Conservation (phyloP, 768 basidiomycete genomes). For the Xerocomellus intermedius region DNA sequence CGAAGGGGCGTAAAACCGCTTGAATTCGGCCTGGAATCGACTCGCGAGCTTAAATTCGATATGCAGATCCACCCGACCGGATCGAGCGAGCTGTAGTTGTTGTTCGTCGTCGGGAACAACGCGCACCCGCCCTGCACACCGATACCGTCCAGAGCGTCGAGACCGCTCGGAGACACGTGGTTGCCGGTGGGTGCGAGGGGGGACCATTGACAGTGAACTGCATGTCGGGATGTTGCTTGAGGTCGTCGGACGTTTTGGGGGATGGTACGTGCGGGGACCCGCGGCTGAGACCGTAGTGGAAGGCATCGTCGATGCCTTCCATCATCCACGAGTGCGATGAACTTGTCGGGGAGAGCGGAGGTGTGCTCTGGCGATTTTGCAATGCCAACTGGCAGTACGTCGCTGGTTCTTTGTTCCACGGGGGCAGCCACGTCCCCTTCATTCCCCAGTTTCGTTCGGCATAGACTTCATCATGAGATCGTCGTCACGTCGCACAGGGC, state of each 20-base stretch:
- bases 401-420: too few species aligned
- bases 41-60: too few species aligned
- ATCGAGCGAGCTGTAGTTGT: slow-evolving; percentile 64
- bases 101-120: slow-evolving; percentile 80
- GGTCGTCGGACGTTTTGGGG: not conserved
- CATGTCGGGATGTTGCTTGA: slow-evolving; percentile 17
- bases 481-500: too few species aligned
- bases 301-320: slow-evolving; percentile 84
- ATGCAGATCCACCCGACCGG: slow-evolving; percentile 82
- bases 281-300: slow-evolving; percentile 44
- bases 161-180: slow-evolving; percentile 65
- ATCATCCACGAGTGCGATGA: slow-evolving; percentile 84
- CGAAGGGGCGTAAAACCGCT: slow-evolving; percentile 59
- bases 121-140: slow-evolving; percentile 76
- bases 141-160: slow-evolving; percentile 77
- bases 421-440: too few species aligned
- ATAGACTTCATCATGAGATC: too few species aligned
- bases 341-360: slow-evolving; percentile 58
- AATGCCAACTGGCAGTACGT: too few species aligned
- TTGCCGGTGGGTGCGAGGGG: slow-evolving; percentile 18
- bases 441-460: too few species aligned
- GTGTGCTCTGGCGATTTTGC: too few species aligned
- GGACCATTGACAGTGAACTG: not conserved
- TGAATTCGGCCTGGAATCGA: slow-evolving; percentile 58
- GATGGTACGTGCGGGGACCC: slow-evolving; percentile 9